A percentile compares a stretch with the other conserved stretches of the same genome.
These are phyloP conservation scores for Glarea lozoyensis DNA, from an alignment of 495 filamentous ascomycete genomes.

Conservation along the genomic window DNA sequence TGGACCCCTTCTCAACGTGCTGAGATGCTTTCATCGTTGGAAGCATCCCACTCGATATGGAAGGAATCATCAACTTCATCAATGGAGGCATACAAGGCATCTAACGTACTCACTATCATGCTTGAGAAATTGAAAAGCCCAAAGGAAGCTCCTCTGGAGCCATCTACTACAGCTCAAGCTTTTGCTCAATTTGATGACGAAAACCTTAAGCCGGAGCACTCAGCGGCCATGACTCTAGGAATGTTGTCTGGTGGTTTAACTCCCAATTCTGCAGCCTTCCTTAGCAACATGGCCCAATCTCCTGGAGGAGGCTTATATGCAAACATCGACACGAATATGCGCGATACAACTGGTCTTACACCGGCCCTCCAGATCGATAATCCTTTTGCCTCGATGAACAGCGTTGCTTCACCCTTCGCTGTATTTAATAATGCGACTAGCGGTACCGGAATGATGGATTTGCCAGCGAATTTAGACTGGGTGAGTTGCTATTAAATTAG, in stretches of 20 bases:
- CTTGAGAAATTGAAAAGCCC: conserved; percentile 54
- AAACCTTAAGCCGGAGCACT: conserved; percentile 47
- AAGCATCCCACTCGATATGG: conserved; percentile 71
- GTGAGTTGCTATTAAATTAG: conserved; percentile 8
- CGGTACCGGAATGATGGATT: conserved; percentile 20
- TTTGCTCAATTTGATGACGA: conserved; percentile 22
- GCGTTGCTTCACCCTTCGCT: conserved; percentile 15
- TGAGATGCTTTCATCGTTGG: conserved; percentile 67
- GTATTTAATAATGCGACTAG: conserved; percentile 16
- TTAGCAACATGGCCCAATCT: conserved; percentile 10
- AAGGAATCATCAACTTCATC: conserved; percentile 60
- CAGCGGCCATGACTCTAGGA: conserved; percentile 73
- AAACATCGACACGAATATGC: conserved; percentile 19
- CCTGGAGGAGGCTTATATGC: conserved; percentile 14
- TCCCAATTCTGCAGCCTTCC: conserved; percentile 37
- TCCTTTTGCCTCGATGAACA: conserved; percentile 16
- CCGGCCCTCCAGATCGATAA: conserved; percentile 10
- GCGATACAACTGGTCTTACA: conserved; percentile 17
- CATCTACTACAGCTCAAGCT: conserved; percentile 13
- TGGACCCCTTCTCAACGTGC: conserved; percentile 64
- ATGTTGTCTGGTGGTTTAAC: conserved; percentile 67
- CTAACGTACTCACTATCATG: conserved; percentile 69
- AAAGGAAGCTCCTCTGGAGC: conserved; percentile 10
- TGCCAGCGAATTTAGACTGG: conserved; percentile 21
- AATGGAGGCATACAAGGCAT: conserved; percentile 86